Conservation (phyloP, 257 asterid genomes). For the Orobanche coerulescens region DNA sequence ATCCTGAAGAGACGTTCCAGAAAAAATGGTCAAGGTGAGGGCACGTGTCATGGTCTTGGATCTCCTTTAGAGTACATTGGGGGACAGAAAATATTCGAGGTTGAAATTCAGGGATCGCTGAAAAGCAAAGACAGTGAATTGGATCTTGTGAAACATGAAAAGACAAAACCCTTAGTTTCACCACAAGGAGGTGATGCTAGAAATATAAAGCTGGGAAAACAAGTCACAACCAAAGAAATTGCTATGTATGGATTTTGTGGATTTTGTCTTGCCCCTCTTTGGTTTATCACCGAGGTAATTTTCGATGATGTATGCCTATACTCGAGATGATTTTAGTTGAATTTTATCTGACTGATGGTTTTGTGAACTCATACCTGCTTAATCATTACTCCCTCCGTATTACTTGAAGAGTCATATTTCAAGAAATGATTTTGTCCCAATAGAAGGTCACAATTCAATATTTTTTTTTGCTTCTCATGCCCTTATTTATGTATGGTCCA, state of each 20-base stretch:
- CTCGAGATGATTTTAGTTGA: not conserved
- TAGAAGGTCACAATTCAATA: too few species aligned
- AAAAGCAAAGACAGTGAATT: slow-evolving; percentile 52
- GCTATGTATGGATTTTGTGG: slow-evolving; percentile 89
- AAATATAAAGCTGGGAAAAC: slow-evolving; percentile 36
- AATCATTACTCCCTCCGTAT: too few species aligned
- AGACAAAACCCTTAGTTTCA: slow-evolving; percentile 58
- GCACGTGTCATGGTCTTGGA: slow-evolving; percentile 26
- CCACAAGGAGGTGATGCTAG: slow-evolving; percentile 33
- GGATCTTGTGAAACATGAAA: slow-evolving; percentile 51
- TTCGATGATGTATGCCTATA: slow-evolving; percentile 2
- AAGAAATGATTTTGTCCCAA: too few species aligned
- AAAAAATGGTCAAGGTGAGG: slow-evolving; percentile 34
- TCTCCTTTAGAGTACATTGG: slow-evolving; percentile 63
- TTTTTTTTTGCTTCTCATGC: too few species aligned
- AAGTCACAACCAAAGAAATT: slow-evolving; percentile 63
- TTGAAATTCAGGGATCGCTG: slow-evolving; percentile 59
- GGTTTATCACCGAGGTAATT: slow-evolving; percentile 91
- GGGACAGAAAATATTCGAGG: slow-evolving; percentile 53
- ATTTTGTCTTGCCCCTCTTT: slow-evolving; percentile 90
- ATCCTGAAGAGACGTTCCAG: slow-evolving; percentile 44
- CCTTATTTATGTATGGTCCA: too few species aligned
- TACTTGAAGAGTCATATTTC: too few species aligned
- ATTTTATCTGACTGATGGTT: not conserved
- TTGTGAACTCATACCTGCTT: too few species aligned